These are phyloP conservation scores for Acer yangbiense DNA, from an alignment of 345 rosid genomes.

Conservation along the genomic window DNA sequence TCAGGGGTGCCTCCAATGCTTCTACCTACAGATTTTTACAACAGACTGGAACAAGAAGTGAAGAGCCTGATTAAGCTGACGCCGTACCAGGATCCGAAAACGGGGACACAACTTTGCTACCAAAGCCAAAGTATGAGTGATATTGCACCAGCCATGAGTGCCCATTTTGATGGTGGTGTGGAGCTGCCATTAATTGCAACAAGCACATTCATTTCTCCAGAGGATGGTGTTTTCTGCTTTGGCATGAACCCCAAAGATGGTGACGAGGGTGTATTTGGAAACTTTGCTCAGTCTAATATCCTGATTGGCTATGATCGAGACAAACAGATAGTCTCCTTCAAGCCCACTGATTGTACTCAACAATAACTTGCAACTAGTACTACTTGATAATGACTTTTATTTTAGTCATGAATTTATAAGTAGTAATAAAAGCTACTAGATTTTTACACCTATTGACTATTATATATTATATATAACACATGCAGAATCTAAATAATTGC, in stretches of 20 bases:
- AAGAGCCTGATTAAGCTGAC: not conserved
- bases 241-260: slow-evolving; percentile 16
- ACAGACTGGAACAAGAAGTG: slow-evolving; percentile 18
- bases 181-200: slow-evolving; percentile 16
- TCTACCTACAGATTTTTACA: slow-evolving; percentile 26
- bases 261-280: slow-evolving; percentile 28
- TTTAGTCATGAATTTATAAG: not conserved
- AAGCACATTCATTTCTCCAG: slow-evolving; percentile 33
- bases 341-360: slow-evolving; percentile 36
- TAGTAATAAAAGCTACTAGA: not conserved
- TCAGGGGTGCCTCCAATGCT: slow-evolving; percentile 31
- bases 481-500: too few species aligned
- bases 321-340: slow-evolving; percentile 26
- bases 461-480: too few species aligned
- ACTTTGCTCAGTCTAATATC: slow-evolving; percentile 34
- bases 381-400: not conserved
- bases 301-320: slow-evolving; percentile 32
- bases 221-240: slow-evolving; percentile 30
- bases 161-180: slow-evolving; percentile 30
- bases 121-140: not conserved
- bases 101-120: slow-evolving; percentile 27
- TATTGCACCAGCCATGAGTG: slow-evolving; percentile 22
- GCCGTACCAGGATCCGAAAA: slow-evolving; percentile 20
- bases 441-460: too few species aligned
- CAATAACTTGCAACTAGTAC: not conserved